Base-by-base conservation (phyloP, 1,284 basidiomycete species). In the Cryptococcus wingfieldii region DNA sequence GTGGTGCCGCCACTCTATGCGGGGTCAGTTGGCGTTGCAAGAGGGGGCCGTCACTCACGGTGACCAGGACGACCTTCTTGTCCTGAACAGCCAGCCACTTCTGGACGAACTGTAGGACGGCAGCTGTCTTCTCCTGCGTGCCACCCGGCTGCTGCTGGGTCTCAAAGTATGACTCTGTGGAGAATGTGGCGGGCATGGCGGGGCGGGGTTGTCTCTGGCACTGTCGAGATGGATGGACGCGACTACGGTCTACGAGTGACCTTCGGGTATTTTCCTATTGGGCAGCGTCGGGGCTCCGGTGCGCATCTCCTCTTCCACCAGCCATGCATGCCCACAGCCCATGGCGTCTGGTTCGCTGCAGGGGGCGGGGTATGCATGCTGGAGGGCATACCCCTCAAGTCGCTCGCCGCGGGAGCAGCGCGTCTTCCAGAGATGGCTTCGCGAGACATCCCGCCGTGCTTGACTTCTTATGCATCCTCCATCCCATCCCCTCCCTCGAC, bases 1-100 rank as follows among this genome's bases (percentile, higher is more conserved):
- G 91, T 96, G 16, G 93, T 97, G 57, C 93, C 93, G 55, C 93
- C 93, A 73, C 91, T 95, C 92, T 95, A 64, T 14, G 27, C 27
- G 27, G 10, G 12, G 45, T 19, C 28, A 5, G 27, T 23, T 18
- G 44, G n/a, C 7, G 44, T 39, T 13, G 45, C 27, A 19, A 25
- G 38, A 43, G 47, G 37, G 13, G 6, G 31, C 38, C 9, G 41
- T 16, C 28, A 79, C 89, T 76, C 74, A 96, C 94, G 54, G 95
- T 98, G 51, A 98, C 90, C 38, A 98, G 82, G 16, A 94, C 95
- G 42, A 98, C 88, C 61, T 85, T 86, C 62, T 86, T 84, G 16
- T 84, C 84, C 38, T 81, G 76, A 31, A 80, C 78, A 28, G 76
- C 78, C 65, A 91, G 88, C 69, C 76, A 77, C 48, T 80, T 80